These are phyloP conservation scores for Yarrowia divulgata DNA, from an alignment of 805 yeast species.

Conservation along the genomic window DNA sequence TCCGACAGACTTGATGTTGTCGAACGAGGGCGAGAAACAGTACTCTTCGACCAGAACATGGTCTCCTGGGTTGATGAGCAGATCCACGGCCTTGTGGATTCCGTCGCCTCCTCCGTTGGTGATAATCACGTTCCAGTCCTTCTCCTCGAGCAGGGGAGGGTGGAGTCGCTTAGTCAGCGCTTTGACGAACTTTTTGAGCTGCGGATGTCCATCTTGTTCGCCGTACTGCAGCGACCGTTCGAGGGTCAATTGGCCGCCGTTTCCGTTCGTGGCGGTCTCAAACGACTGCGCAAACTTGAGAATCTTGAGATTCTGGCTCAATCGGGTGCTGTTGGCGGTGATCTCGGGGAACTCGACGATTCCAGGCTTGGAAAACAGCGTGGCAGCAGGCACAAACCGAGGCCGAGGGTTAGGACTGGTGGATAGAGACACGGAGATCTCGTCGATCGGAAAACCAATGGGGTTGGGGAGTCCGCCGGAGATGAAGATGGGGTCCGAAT, in stretches of 20 bases:
- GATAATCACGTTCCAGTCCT: conserved; percentile 29
- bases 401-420: conserved; percentile 20
- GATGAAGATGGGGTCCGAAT: conserved; percentile 23
- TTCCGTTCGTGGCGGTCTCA: conserved; percentile 4
- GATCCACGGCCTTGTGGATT: conserved; percentile 31
- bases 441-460: conserved; percentile 21
- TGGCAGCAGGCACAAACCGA: conserved; percentile 24
- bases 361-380: conserved; percentile 4
- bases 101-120: conserved; percentile 40
- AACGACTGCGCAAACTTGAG: conserved; percentile 6
- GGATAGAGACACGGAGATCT: conserved; percentile 4
- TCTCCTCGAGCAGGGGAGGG: conserved; percentile 30
- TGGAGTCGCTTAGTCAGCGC: conserved; percentile 17
- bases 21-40: conserved; percentile 77
- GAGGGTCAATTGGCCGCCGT: conserved; percentile 22
- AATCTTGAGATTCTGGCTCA: conserved; percentile 29
- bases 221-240: conserved; percentile 38
- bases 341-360: conserved; percentile 19
- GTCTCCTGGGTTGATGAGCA: conserved; percentile 41
- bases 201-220: conserved; percentile 23
- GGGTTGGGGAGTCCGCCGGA: conserved; percentile 35
- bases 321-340: background rate
- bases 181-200: conserved; percentile 20
- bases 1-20: conserved; percentile 68
- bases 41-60: conserved; percentile 74